Conservation (phyloP, 495 filamentous ascomycete species). For the Penicillium malachiteum region DNA sequence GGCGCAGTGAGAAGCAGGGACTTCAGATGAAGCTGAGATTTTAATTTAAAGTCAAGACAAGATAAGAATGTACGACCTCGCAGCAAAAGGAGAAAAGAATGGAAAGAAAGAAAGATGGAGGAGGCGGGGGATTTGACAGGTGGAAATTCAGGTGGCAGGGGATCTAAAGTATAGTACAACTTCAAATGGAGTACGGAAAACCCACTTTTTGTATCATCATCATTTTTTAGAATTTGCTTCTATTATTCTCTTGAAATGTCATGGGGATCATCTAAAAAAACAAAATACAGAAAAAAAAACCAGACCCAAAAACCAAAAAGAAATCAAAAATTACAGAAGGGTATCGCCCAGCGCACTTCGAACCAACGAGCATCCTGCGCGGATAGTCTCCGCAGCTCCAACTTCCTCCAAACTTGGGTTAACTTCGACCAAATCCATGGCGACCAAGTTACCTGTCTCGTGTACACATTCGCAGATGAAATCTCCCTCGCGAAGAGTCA, state of each 20-base stretch:
- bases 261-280: background rate
- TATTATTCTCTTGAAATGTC: slow-evolving; percentile 2
- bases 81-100: background rate
- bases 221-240: background rate
- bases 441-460: slow-evolving; percentile 85
- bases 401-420: slow-evolving; percentile 80
- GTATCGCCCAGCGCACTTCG: slow-evolving; percentile 91
- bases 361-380: slow-evolving; percentile 86
- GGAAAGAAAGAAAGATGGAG: slow-evolving; percentile 2
- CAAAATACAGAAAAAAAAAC: background rate
- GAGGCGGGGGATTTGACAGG: slow-evolving; percentile 12
- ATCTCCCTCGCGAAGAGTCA: slow-evolving; percentile 94
- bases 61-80: background rate
- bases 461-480: slow-evolving; percentile 97
- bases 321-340: slow-evolving; percentile 55
- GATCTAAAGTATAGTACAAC: slow-evolving; percentile 11
- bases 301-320: too few species aligned
- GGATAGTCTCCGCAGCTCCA: slow-evolving; percentile 83
- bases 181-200: background rate
- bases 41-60: background rate
- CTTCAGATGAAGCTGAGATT: background rate
- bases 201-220: background rate
- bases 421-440: slow-evolving; percentile 94
- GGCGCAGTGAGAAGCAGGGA: slow-evolving; percentile 10
- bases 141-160: slow-evolving; percentile 34